A percentile compares a stretch with the other conserved stretches of the same genome.
These are phyloP conservation scores for Termitomyces sp. DNA, from an alignment of 768 basidiomycete genomes.

Conservation along the genomic window DNA sequence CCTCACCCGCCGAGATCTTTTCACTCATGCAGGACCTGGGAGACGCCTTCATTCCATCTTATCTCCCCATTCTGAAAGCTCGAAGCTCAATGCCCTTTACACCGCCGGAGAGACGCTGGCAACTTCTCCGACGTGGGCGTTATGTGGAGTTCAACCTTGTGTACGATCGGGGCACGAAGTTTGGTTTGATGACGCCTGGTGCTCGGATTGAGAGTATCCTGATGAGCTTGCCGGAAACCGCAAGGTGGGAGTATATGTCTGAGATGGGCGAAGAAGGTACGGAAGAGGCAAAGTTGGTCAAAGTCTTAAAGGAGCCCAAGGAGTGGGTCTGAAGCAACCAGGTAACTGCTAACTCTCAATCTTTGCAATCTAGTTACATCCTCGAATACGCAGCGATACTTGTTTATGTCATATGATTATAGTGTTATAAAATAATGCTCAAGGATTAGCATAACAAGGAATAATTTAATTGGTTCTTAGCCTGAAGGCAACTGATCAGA, in stretches of 20 bases:
- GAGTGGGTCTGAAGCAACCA: constrained; percentile 48
- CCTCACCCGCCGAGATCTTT: constrained; percentile 67
- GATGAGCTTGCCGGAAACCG: constrained; percentile 85
- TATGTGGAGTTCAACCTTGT: constrained; percentile 96
- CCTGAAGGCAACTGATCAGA: constrained; percentile 12
- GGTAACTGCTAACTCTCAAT: too few species aligned
- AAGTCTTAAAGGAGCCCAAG: constrained; percentile 53
- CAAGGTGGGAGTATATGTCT: constrained; percentile 87
- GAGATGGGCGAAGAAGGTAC: constrained; percentile 64
- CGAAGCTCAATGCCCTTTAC: constrained; percentile 52
- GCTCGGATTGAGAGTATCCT: constrained; percentile 86
- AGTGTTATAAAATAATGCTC: background rate
- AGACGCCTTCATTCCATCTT: constrained; percentile 82
- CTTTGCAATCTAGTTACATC: background rate
- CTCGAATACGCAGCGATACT: background rate
- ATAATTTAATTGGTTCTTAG: background rate
- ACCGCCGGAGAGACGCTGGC: constrained; percentile 81
- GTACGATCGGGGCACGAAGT: constrained; percentile 84
- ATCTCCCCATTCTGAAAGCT: constrained; percentile 75
- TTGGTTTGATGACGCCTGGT: constrained; percentile 78
- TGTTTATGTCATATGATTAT: background rate
- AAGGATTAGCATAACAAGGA: background rate
- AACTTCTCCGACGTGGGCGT: constrained; percentile 82
- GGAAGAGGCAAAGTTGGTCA: constrained; percentile 60
- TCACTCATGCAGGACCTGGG: constrained; percentile 66